Base-by-base conservation (phyloP, 176 grass and related monocot species). In the Ampelocalamus luodianensis region DNA sequence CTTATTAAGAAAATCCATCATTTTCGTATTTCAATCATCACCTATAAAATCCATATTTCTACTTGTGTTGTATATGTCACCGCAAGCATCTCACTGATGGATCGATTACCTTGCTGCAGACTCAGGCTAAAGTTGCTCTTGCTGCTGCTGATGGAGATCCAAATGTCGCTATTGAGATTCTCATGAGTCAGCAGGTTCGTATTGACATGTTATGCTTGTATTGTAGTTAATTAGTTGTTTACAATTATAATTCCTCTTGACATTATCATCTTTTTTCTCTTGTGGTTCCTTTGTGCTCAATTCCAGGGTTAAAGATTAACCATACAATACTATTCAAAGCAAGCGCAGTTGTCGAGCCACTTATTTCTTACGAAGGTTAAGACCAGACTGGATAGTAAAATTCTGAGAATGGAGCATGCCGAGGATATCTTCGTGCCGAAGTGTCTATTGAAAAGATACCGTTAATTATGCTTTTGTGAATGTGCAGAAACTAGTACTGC, bases 81-180 rank as follows among this genome's bases (percentile, higher is more conserved):
- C 5, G 14, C 24, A 64, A 77, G 12, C 11, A 55, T 71, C 36
- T 71, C 65, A 72, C 8, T 65, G 27, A 73, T 59, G 37, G 7
- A 86, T 66, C 56, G 77, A 49, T 76, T 53, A 78, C 67, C 53
- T 67, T 83, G 5, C 69, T 91, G 66, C 83, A 98, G 93, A 95
- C 93, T 51, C 89, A 95, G 65, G 89, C 96, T 84, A 93, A 98
- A 91, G 96, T 98, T 88, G 93, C 96, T 76, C 88, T 98, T 56
- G 89, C 96, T 44, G 96, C 96, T 12, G 96, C 93, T 36, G 93
- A 98, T 64, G 93, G 93, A 85, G 96, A 98, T 89, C 89, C 96
- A 26, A 94, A 82, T 91, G 91, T 98, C 37, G 96, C 96, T 32
- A 92, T 98, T 86, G 96, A 99, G 80, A 99, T 99, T 82, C 90